phyloP scores from a whole-genome alignment of 75 land plant genomes.

The Cupressus sempervirens region DNA sequence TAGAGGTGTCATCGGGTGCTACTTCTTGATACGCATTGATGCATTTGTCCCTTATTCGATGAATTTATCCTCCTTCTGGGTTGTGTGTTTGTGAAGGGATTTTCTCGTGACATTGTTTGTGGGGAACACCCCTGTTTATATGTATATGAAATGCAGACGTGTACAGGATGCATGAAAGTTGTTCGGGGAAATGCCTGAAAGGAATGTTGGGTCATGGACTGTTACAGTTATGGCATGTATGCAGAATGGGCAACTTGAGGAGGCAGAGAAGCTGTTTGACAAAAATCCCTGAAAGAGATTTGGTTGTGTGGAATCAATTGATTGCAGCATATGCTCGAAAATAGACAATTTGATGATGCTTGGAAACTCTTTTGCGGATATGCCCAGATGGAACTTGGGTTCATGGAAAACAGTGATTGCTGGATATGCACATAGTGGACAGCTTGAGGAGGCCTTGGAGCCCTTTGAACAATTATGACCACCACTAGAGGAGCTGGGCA shows the following conservation, averaged over 20 bases:
- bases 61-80: no score
- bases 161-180: constrained; percentile 27
- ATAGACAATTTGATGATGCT: neutral
- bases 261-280: constrained; percentile 12
- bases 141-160: constrained; percentile 24
- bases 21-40: no score
- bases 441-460: constrained; percentile 7
- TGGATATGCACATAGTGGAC: no score
- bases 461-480: constrained; percentile 7
- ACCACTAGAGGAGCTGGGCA: no score
- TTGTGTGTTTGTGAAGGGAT: neutral
- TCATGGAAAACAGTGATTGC: constrained; percentile 12
- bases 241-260: constrained; percentile 14
- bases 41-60: no score
- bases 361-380: neutral
- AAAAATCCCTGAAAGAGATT: constrained; percentile 26
- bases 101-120: constrained; percentile 19
- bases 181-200: constrained; percentile 16
- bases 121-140: constrained; percentile 25
- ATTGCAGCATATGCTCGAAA: constrained; percentile 7
- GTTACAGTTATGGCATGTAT: constrained; percentile 33
- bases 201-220: constrained; percentile 32
- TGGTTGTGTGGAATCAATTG: constrained; percentile 18
- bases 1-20: no score
- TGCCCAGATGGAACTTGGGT: neutral